These are phyloP conservation scores for Aphelidium insulamus DNA, from an alignment of 371 early-diverging fungal genomes.

Conservation along the genomic window DNA sequence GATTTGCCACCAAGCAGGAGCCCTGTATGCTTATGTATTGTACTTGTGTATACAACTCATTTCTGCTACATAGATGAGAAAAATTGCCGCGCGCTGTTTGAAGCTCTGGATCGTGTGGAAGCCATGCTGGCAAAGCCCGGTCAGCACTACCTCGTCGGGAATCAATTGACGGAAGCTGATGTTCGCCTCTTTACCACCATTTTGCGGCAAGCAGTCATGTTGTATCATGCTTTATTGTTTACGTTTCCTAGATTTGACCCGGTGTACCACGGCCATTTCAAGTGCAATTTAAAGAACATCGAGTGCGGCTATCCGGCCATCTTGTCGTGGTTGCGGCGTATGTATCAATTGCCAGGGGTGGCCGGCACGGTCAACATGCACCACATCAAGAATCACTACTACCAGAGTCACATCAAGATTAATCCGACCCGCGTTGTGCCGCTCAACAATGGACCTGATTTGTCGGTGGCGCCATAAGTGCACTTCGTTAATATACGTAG, in stretches of 20 bases:
- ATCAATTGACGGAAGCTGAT: constrained; percentile 71
- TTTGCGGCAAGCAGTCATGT: constrained; percentile 23
- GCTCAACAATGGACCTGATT: constrained; percentile 54
- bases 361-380: constrained; percentile 64
- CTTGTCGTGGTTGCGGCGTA: constrained; percentile 51
- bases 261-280: constrained; percentile 77
- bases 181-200: constrained; percentile 80
- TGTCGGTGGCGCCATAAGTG: too few relatives aligned
- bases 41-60: background rate
- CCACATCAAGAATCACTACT: constrained; percentile 87
- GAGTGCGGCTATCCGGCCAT: constrained; percentile 64
- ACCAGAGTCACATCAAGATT: constrained; percentile 65
- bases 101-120: constrained; percentile 65
- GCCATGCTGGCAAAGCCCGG: constrained; percentile 32
- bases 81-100: constrained; percentile 43
- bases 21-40: constrained; percentile 24
- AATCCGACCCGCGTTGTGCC: constrained; percentile 80
- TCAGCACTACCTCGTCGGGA: constrained; percentile 50
- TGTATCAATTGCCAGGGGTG: constrained; percentile 59
- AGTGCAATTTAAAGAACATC: constrained; percentile 64
- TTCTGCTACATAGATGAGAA: constrained; percentile 23
- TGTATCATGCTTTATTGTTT: constrained; percentile 1
- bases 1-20: constrained; percentile 73
- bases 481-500: too few relatives aligned
- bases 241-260: constrained; percentile 38